Conservation (phyloP, 2,329 filamentous ascomycete genomes). For the Diaporthe sp. region DNA sequence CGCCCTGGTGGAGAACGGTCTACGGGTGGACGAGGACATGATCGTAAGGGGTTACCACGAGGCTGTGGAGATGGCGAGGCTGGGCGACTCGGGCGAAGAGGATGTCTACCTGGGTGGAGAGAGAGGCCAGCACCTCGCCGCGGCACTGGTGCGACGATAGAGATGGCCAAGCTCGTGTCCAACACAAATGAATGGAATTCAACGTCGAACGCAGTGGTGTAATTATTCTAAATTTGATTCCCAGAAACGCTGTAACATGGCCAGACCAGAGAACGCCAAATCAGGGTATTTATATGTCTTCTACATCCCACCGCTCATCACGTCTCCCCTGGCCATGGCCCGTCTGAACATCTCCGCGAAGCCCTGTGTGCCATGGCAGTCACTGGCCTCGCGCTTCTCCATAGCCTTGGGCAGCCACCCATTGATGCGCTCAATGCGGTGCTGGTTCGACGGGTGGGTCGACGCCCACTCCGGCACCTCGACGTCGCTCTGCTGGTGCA, state of each 20-base stretch:
- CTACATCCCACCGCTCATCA: constrained; percentile 29
- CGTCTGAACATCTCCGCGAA: constrained; percentile 65
- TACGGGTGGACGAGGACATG: constrained; percentile 90
- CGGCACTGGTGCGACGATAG: constrained; percentile 47
- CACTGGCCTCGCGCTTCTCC: constrained; percentile 63
- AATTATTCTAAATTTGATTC: not conserved
- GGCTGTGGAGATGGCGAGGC: constrained; percentile 78
- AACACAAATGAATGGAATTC: not conserved
- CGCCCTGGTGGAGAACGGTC: constrained; percentile 82
- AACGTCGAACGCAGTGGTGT: not conserved
- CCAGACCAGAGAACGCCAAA: constrained; percentile 4
- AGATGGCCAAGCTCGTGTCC: not conserved
- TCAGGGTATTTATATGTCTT: not conserved
- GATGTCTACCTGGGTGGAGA: constrained; percentile 71
- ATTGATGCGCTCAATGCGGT: constrained; percentile 72
- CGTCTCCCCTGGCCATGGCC: constrained; percentile 53
- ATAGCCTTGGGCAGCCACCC: constrained; percentile 71
- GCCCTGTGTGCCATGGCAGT: constrained; percentile 61
- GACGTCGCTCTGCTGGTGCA: constrained; percentile 45
- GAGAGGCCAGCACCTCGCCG: constrained; percentile 61
- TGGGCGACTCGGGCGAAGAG: constrained; percentile 65
- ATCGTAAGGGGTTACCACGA: constrained; percentile 85
- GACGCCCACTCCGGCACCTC: constrained; percentile 77
- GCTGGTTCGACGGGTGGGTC: constrained; percentile 79
- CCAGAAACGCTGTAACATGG: not conserved